Percentiles rank a stretch among this genome's conserved stretches.
Conservation (phyloP, 305 asterid genomes). For the Fraxinus velutina region DNA sequence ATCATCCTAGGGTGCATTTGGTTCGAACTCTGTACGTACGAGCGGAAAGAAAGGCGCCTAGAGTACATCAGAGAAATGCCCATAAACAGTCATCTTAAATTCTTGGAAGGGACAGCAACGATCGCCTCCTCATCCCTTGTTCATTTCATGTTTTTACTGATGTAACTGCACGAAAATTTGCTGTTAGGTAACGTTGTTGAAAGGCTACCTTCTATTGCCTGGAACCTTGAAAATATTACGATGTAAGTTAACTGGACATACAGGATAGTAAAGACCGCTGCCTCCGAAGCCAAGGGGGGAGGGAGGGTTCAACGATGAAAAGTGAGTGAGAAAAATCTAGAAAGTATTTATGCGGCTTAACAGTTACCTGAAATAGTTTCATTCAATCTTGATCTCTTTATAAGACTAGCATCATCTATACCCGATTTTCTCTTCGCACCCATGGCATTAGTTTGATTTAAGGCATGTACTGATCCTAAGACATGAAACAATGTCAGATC, state of each 20-base stretch:
- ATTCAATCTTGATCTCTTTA: constrained; percentile 45
- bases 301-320: background rate
- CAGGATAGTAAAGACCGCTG: background rate
- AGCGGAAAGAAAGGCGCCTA: background rate
- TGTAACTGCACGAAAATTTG: constrained; percentile 33
- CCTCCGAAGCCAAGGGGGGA: background rate
- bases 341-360: constrained; percentile 16
- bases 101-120: constrained; percentile 42
- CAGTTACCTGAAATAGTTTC: constrained; percentile 32
- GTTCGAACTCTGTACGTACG: background rate
- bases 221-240: constrained; percentile 26
- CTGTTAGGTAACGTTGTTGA: constrained; percentile 4
- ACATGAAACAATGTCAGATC: constrained; percentile 7
- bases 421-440: constrained; percentile 45
- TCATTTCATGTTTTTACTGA: constrained; percentile 35
- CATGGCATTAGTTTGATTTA: constrained; percentile 12
- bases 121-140: constrained; percentile 48
- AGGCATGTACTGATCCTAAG: constrained; percentile 22
- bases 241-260: background rate
- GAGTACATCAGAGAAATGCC: background rate
- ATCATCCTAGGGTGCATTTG: background rate
- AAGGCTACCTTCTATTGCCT: constrained; percentile 14
- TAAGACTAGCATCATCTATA: constrained; percentile 30
- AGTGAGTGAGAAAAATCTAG: background rate
- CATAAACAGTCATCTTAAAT: constrained; percentile 25